Conservation (phyloP, 2,329 filamentous ascomycete species). For the Fusarium sp. region DNA sequence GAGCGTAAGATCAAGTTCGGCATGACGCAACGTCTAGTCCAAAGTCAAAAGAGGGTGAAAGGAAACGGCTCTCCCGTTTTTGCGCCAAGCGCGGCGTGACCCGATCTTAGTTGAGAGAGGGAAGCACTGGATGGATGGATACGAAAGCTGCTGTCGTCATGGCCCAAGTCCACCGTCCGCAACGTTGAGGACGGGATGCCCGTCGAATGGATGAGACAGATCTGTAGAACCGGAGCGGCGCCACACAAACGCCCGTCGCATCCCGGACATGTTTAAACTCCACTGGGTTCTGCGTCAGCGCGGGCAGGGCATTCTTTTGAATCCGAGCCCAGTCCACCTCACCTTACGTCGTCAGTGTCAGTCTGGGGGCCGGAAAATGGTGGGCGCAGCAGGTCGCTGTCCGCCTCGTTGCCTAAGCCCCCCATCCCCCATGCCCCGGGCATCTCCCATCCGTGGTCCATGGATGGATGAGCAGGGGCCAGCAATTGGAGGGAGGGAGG, state of each 20-base stretch:
- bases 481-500: background rate
- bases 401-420: conserved; percentile 47
- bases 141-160: background rate
- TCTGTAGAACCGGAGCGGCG: background rate
- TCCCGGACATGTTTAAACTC: background rate
- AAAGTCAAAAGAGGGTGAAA: background rate
- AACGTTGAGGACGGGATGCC: background rate
- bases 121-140: background rate
- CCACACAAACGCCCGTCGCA: background rate
- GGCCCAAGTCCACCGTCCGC: background rate
- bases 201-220: background rate
- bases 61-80: background rate
- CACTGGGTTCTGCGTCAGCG: background rate
- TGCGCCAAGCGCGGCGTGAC: background rate
- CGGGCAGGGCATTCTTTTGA: conserved; percentile 26
- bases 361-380: conserved; percentile 16
- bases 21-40: conserved; percentile 18
- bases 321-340: background rate
- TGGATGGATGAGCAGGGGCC: conserved; percentile 15
- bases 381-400: conserved; percentile 31
- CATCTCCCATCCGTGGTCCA: background rate
- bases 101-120: background rate
- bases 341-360: background rate
- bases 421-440: background rate
- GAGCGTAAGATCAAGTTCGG: background rate